Percentiles rank a stretch among this genome's conserved stretches.
phyloP scores from a whole-genome alignment of 1,139 yeast species.

The Candida sp. region DNA sequence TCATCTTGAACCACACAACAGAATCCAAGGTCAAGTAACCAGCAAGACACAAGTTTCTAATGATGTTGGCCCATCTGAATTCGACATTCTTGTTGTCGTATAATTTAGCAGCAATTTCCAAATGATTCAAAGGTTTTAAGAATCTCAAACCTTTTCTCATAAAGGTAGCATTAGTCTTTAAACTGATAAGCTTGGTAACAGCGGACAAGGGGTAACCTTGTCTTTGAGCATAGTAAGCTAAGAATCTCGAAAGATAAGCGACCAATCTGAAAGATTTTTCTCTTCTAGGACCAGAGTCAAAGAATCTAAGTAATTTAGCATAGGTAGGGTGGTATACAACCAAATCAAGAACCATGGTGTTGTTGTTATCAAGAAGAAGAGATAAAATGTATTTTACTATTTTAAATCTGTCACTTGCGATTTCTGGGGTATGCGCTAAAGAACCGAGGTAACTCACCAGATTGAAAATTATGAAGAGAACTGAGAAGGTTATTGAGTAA shows the following conservation, averaged over 20 bases:
- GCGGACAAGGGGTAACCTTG: constrained; percentile 54
- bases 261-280: constrained; percentile 80
- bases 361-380: neutral
- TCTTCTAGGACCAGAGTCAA: constrained; percentile 59
- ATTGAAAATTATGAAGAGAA: too few species aligned
- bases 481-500: too few species aligned
- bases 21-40: constrained; percentile 77
- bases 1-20: constrained; percentile 62
- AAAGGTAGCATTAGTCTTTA: constrained; percentile 60
- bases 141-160: constrained; percentile 84
- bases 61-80: constrained; percentile 54
- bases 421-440: neutral
- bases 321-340: constrained; percentile 74
- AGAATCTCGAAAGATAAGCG: constrained; percentile 78
- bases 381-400: neutral
- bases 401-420: neutral
- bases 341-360: constrained; percentile 64
- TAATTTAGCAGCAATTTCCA: constrained; percentile 66
- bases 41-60: constrained; percentile 71
- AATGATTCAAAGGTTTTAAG: constrained; percentile 76
- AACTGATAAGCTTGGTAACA: constrained; percentile 46
- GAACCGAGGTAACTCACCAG: neutral
- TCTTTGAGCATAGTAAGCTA: constrained; percentile 59
- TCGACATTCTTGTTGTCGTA: constrained; percentile 73
- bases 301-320: constrained; percentile 57